Evolutionary conservation across 2,329 filamentous ascomycete genomes (phyloP).

Genomic region (Thielaviopsis populi): DNA sequence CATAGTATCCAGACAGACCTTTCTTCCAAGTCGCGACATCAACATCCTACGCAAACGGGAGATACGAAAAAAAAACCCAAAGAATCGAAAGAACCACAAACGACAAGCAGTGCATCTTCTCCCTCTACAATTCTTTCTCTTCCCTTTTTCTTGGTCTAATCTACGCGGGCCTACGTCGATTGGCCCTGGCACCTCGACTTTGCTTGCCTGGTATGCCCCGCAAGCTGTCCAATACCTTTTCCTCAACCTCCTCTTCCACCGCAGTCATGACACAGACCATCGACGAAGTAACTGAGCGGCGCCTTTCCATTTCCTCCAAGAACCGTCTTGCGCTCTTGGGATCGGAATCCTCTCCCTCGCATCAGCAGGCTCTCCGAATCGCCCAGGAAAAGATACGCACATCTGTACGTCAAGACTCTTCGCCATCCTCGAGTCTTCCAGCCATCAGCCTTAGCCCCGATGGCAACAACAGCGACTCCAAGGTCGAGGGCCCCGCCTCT

Average conservation of each 20-base stretch:
- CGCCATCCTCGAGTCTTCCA: conserved; percentile 13
- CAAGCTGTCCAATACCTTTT: conserved; percentile 12
- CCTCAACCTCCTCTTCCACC: not conserved
- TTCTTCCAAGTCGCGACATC: not conserved
- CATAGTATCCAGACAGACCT: not conserved
- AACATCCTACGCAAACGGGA: not conserved
- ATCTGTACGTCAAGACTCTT: conserved; percentile 9
- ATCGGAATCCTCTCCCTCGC: conserved; percentile 6
- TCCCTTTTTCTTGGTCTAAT: not conserved
- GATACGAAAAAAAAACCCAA: not conserved
- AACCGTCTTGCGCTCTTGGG: conserved; percentile 7
- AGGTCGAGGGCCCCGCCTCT: conserved; percentile 21
- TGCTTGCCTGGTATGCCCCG: conserved; percentile 12
- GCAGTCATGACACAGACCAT: conserved; percentile 12
- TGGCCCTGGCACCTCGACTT: not conserved
- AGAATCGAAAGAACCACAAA: not conserved
- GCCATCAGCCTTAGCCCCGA: conserved; percentile 15
- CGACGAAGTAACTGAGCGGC: conserved; percentile 6
- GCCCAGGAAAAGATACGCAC: conserved; percentile 5
- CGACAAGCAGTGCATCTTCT: not conserved
- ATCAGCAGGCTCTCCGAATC: conserved; percentile 2
- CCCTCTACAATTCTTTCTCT: not conserved
- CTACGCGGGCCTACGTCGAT: not conserved
- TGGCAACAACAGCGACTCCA: not conserved
- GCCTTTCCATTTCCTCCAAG: conserved; percentile 7